Conservation (phyloP, 2,329 filamentous ascomycete species). For the Xylaria digitata region DNA sequence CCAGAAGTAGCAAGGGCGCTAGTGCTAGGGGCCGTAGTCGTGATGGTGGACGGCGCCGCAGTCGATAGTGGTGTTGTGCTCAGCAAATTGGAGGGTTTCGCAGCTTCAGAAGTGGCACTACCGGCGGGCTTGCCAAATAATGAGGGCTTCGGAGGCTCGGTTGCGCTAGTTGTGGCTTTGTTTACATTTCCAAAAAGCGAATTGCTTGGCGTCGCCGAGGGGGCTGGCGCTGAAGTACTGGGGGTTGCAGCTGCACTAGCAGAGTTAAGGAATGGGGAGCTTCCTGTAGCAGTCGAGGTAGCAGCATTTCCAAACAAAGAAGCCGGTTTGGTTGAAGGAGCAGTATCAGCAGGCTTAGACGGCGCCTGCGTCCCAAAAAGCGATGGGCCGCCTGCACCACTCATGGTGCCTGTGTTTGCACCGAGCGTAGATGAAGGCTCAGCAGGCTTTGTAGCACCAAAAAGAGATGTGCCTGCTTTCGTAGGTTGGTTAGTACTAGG, state of each 20-base stretch:
- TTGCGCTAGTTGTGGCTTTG: constrained; percentile 41
- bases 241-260: constrained; percentile 35
- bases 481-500: constrained; percentile 36
- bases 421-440: constrained; percentile 43
- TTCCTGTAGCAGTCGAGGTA: constrained; percentile 38
- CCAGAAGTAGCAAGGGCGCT: constrained; percentile 48
- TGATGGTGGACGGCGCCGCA: constrained; percentile 38
- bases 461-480: constrained; percentile 39
- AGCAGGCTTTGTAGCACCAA: constrained; percentile 45
- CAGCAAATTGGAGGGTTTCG: constrained; percentile 49
- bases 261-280: constrained; percentile 41
- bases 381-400: constrained; percentile 36
- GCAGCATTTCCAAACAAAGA: constrained; percentile 42
- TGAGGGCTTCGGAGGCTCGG: constrained; percentile 48
- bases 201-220: constrained; percentile 39
- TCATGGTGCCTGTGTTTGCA: constrained; percentile 36
- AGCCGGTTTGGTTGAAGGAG: constrained; percentile 38
- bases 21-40: constrained; percentile 41
- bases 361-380: constrained; percentile 38
- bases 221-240: constrained; percentile 36
- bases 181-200: constrained; percentile 41
- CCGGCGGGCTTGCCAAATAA: constrained; percentile 38
- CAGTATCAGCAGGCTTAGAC: constrained; percentile 43
- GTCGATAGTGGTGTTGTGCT: constrained; percentile 44
- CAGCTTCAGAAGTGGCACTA: constrained; percentile 45